Evolutionary conservation across 345 rosid species (phyloP).

Genomic region (Firmiana major): DNA sequence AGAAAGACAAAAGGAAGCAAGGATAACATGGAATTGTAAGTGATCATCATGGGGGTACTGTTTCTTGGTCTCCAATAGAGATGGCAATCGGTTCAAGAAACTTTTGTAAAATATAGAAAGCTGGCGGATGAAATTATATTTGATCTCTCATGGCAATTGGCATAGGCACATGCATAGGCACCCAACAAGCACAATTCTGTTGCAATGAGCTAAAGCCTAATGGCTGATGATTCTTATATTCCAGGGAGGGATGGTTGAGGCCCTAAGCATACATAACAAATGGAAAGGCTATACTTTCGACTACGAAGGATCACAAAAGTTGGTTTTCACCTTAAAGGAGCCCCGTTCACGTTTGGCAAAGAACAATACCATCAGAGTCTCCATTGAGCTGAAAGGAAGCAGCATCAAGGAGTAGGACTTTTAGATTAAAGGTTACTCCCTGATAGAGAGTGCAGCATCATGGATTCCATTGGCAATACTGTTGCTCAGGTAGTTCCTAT

Average conservation of each 20-base stretch:
- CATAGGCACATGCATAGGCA: not conserved
- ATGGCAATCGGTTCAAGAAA: slow-evolving; percentile 11
- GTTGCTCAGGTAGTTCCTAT: slow-evolving; percentile 49
- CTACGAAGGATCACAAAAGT: slow-evolving; percentile 57
- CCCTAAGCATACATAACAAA: slow-evolving; percentile 54
- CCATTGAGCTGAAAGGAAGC: slow-evolving; percentile 28
- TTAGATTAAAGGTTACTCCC: slow-evolving; percentile 61
- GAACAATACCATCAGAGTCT: slow-evolving; percentile 42
- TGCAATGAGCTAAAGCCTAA: not conserved
- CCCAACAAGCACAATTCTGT: not conserved
- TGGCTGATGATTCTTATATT: not conserved
- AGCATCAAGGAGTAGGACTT: slow-evolving; percentile 31
- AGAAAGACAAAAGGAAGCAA: not conserved
- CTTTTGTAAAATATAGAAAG: not conserved
- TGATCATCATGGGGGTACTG: not conserved
- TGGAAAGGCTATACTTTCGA: slow-evolving; percentile 70
- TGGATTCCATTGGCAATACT: slow-evolving; percentile 43
- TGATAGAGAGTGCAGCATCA: slow-evolving; percentile 49
- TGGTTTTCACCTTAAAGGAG: slow-evolving; percentile 64
- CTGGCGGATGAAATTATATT: not conserved
- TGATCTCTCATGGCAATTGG: too few relatives aligned
- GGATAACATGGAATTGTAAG: not conserved
- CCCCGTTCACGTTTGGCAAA: slow-evolving; percentile 44
- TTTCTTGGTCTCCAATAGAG: not conserved
- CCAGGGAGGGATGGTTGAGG: slow-evolving; percentile 67